Percentiles rank a stretch among this genome's conserved stretches.
Conservation (phyloP, 108 stramenopile genomes). For the Skeletonema grethae region DNA sequence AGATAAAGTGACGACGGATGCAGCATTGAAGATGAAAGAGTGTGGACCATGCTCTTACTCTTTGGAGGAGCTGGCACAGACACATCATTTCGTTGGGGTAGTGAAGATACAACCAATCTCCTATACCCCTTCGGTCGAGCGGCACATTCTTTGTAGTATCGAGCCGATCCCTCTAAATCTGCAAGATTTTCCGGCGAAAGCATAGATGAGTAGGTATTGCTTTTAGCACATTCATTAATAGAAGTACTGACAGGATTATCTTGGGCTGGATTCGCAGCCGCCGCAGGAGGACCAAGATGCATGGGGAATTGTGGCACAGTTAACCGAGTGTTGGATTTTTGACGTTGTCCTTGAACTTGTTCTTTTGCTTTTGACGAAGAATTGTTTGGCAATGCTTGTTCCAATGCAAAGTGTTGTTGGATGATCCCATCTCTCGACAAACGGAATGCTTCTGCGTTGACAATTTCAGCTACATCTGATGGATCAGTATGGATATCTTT, state of each 20-base stretch:
- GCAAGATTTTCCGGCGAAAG: not conserved
- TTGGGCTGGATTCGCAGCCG: not conserved
- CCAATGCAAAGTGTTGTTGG: conserved; percentile 44
- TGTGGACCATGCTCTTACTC: not conserved
- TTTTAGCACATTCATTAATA: not conserved
- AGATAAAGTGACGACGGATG: not conserved
- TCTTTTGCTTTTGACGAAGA: not conserved
- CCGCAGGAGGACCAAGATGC: not conserved
- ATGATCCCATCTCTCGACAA: conserved; percentile 54
- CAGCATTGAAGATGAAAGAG: not conserved
- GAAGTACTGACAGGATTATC: not conserved
- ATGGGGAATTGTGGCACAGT: not conserved
- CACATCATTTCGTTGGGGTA: conserved; percentile 8
- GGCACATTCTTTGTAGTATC: conserved; percentile 41
- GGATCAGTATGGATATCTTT: conserved; percentile 5
- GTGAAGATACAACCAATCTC: conserved; percentile 37
- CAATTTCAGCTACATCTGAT: conserved; percentile 30
- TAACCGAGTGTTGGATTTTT: not conserved
- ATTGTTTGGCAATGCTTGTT: not conserved
- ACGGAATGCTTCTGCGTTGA: conserved; percentile 39
- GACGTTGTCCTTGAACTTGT: not conserved
- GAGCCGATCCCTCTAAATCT: conserved; percentile 22
- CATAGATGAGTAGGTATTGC: conserved; percentile 1
- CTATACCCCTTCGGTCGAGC: conserved; percentile 47
- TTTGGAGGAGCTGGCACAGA: conserved; percentile 14